phyloP scores from a whole-genome alignment of 2,329 filamentous ascomycete genomes.

The Fusarium ambrosium region DNA sequence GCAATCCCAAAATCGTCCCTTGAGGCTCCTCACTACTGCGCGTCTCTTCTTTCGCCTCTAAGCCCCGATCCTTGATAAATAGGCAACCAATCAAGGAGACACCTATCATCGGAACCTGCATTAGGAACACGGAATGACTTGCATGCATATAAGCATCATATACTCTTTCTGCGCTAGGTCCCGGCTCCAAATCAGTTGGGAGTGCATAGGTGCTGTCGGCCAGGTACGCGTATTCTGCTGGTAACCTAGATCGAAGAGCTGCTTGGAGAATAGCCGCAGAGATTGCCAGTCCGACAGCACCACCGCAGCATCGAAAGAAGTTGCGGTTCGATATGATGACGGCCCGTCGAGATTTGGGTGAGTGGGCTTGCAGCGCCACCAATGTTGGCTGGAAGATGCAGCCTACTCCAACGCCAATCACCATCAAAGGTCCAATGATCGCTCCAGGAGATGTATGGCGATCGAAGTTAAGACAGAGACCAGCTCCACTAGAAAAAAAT shows the following conservation, averaged over 20 bases:
- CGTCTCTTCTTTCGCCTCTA: neutral
- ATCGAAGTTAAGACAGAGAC: neutral
- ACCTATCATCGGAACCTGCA: neutral
- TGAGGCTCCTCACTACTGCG: neutral
- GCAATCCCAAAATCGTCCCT: neutral
- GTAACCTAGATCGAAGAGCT: neutral
- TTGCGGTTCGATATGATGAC: constrained; percentile 1
- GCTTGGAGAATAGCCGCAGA: neutral
- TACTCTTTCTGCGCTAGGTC: neutral
- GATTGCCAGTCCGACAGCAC: neutral
- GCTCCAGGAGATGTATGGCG: neutral
- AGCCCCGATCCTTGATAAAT: neutral
- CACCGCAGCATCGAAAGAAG: constrained; percentile 1
- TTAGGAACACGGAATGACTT: neutral
- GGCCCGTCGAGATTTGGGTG: neutral
- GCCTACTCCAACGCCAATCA: neutral
- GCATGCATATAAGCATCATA: constrained; percentile 5
- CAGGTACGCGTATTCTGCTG: neutral
- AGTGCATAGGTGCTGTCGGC: neutral
- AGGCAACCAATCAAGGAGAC: neutral
- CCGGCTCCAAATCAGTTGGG: neutral
- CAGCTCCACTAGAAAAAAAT: neutral
- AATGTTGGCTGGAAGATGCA: constrained; percentile 3
- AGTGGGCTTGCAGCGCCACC: neutral
- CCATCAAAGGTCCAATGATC: neutral